Conservation (phyloP, 1,284 basidiomycete genomes). For the Moesziomyces sp. region DNA sequence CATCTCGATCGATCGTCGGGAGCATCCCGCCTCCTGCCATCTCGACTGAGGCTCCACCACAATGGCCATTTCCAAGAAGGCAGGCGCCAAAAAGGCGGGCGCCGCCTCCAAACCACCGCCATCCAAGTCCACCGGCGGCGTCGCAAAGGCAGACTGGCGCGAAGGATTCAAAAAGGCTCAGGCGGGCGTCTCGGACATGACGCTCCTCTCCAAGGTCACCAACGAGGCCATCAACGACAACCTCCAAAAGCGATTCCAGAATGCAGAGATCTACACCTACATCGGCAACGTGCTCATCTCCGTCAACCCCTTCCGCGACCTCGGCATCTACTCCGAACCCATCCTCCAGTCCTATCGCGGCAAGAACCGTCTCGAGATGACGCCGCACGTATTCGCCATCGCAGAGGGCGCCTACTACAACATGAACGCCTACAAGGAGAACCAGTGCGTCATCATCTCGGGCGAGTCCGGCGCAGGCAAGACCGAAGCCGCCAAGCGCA, state of each 20-base stretch:
- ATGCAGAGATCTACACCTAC: constrained; percentile 98
- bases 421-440: constrained; percentile 99
- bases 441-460: constrained; percentile 99
- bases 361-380: constrained; percentile 97
- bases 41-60: constrained; percentile 6
- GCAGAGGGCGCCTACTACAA: constrained; percentile 98
- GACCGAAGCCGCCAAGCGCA: constrained; percentile 72
- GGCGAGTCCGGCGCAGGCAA: constrained; percentile 79
- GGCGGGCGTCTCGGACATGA: constrained; percentile 98
- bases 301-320: constrained; percentile 96
- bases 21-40: not conserved
- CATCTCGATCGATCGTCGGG: no score
- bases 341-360: constrained; percentile 87
- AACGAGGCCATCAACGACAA: constrained; percentile 99
- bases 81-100: constrained; percentile 58
- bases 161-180: constrained; percentile 67
- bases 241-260: constrained; percentile 92
- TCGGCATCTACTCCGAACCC: constrained; percentile 88
- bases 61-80: constrained; percentile 67
- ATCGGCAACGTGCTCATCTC: constrained; percentile 98
- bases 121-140: constrained; percentile 36
- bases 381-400: constrained; percentile 97
- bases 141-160: constrained; percentile 66
- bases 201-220: constrained; percentile 92
- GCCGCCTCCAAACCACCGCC: constrained; percentile 52